Base-by-base conservation (phyloP, 352 stramenopile genomes). In the Phytophthora kernoviae region DNA sequence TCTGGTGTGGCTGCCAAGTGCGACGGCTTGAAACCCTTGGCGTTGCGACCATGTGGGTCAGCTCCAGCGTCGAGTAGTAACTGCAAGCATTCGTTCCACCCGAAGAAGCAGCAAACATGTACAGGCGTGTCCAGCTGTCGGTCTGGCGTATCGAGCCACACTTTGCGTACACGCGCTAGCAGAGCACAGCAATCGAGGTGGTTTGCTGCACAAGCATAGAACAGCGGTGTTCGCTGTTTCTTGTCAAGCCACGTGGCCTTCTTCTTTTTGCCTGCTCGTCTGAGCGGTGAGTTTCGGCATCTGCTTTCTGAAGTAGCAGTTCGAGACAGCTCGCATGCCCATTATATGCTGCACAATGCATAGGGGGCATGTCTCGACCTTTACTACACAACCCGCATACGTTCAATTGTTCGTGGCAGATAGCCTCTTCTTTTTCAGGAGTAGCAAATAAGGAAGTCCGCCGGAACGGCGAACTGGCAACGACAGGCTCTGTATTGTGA, bases 71-170 rank as follows among this genome's bases (percentile, higher is more conserved):
- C 64, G 12, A 89, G 58, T 9, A 89, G 61, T 8, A 73, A 42
- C 36, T 77, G 47, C 8, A 89, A 65, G 22, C 79, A 89, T 20
- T 58, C 33, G 42, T 84, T 46, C 77, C 76, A 84, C 17, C 79
- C 79, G 37, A 89, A 89, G 44, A 89, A 89, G 58, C 79, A 89
- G 56, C 79, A 85, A 20, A 87, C 79, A 41, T 89, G 79, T n/a
- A 87, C 79, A 1, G 79, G 79, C 15, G 77, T 81, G 43, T 89
- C 77, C n/a, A 84, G 65, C 48, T 89, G 79, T 22, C 73, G 73
- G 50, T 87, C 79, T 2, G 76, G 32, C n/a, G 79, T 51, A 34
- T 89, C 77, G 14, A 77, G 66, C 79, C 79, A 87, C 34, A 78
- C 46, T n/a, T 32, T n/a, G 24, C 73, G 76, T 1, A 56, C 15